Evolutionary conservation across 352 stramenopile species (phyloP), one percentile per base, ranked within the genome.

Genomic region (Globisporangium acanthophoron): DNA sequence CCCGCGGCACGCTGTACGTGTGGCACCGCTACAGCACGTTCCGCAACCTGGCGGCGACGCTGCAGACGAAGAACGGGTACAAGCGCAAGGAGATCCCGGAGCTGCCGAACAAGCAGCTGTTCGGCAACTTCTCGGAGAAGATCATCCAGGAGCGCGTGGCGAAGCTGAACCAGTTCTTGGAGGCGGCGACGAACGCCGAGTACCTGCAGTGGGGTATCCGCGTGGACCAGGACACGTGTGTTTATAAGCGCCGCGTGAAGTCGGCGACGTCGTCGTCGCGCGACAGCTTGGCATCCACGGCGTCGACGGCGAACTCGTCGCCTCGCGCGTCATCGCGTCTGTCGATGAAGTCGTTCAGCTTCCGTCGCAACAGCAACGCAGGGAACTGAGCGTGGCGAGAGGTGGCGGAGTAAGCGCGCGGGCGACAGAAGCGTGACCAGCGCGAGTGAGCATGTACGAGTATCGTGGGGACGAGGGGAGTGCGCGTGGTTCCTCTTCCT

Each of bases 1-100:
- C 69, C 12, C 79, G 76, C 31, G 79, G 79, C 20, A 87, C 76
- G 3, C 45, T 89, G 52, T 85, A 79, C 44, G 74, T 89, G 61
- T 89, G 79, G 79, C 79, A 89, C 57, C 79, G 79, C 15, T 89
- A 89, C 74, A 86, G 74, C 54, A 89, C 79, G 48, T 89, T 89
- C 74, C 76, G 76, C n/a, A 89, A 89, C 67, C 41, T 89, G 31
- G 79, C 79, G 9, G 78, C 74, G 16, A 86, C 79, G 21, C 59
- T 89, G 37, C 74, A 87, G 62, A 85, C 74, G n/a, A 89, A 89
- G 71, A 86, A 89, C 56, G 73, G 74, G 29, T 86, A 87, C 67
- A 82, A 84, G 64, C 73, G 74, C 52, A 85, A 89, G 66, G 76
- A 86, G 54, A 87, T 89, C 31, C 79, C 79, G 3, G 79, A 89